Evolutionary conservation across 2,329 filamentous ascomycete species (phyloP), one percentile per base, ranked within the genome.

Genomic region (Cercospora sp.): DNA sequence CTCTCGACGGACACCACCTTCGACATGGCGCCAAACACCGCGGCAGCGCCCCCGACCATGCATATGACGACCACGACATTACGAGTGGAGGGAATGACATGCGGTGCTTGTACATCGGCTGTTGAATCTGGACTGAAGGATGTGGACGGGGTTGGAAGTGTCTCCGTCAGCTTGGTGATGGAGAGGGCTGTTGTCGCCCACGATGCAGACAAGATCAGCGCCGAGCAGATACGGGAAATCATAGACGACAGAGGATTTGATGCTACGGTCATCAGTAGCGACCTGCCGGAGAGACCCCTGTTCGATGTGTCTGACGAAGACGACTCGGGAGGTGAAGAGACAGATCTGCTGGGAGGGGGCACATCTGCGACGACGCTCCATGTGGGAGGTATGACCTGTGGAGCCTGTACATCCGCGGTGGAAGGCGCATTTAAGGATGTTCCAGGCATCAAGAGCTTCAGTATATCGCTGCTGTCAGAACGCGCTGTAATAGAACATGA

Each of bases 181-280:
- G 94, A 97, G 81, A 89, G 94, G 69, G 95, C 94, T 16, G 94
- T 98, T 49, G 85, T 98, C 45, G 90, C 93, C 80, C 95, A 99
- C 82, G 90, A 99, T 80, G 90, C 92, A 2, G 82, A 87, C 63
- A 86, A 86, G 69, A 87, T 98, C 65, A 83, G 92, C 12, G 88
- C 93, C 68, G 90, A 93, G 40, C 82, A 90, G 72, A 87, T 98
- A 66, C 87, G 88, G 77, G 92, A 97, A 69, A 92, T 92, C 51
- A 94, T 97, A 72, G 93, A 97, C 75, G 93, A 97, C 79, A 86
- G 93, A 73, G 94, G 94, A 0, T 98, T 97, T 79, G 94, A 97
- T 74, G 93, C 93, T 60, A 88, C 93, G 72, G 74, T 80, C 16
- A 66, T 80, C 60, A 73, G 68, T 66, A 76, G 76, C 21, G 77